Evolutionary conservation across 1,284 basidiomycete genomes (phyloP), one percentile per base, ranked within the genome.

Genomic region (Bjerkandera adusta): DNA sequence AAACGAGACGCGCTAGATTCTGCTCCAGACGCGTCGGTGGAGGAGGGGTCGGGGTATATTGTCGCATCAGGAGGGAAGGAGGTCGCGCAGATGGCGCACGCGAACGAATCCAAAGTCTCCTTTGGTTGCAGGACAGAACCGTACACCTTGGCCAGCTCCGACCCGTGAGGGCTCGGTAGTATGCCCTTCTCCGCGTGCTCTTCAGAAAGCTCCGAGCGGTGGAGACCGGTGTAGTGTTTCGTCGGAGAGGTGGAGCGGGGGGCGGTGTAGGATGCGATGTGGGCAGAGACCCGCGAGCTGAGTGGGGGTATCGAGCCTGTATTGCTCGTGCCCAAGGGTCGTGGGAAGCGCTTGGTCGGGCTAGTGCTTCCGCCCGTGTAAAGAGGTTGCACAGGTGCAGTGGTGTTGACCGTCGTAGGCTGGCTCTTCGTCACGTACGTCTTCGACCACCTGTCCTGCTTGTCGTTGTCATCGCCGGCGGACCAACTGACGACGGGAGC

Each of bases 101-200:
- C 75, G 57, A 85, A 83, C 11, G 77, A 75, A 8, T 73, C 65
- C 20, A 89, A 71, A 5, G 81, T 75, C 58, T 86, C 84, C 56
- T 82, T 83, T n/a, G 85, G 78, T 58, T 90, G 88, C 16, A 91
- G 69, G 22, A 91, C 75, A 1, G 87, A 89, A 25, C 88, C 88
- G 55, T 89, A 90, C 7, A 85, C 88, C 64, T 89, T 91, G 39
- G 87, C 80, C 26, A 91, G 77, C 21, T 73, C 72, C 2, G 81
- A 79, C 2, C 75, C 75, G 57, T 72, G 75, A 5, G 81, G 79
- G 30, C 58, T 65, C 21, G 79, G 80, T 21, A 88, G 66, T 44
- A 89, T 83, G 49, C 77, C 83, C 26, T 75, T 68, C 32, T 67
- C 67, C 10, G 65, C 59, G 7, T 63, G 57, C 11, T 61, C 74